These are phyloP conservation scores for Apiospora marii DNA, from an alignment of 2,329 filamentous ascomycete genomes.

Conservation along the genomic window DNA sequence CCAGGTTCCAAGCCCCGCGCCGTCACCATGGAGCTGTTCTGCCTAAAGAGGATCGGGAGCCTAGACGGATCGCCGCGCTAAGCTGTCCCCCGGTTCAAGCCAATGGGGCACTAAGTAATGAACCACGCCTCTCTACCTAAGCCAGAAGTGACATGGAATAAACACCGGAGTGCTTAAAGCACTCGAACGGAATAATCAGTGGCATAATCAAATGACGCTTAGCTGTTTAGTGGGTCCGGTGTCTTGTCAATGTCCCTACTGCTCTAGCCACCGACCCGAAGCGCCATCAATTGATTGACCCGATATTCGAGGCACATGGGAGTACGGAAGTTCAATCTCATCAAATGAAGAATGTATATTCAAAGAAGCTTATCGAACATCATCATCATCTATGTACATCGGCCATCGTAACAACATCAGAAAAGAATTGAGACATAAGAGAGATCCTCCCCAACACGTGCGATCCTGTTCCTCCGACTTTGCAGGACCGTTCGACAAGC, in stretches of 20 bases:
- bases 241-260: too few species aligned
- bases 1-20: neutral
- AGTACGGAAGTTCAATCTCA: too few species aligned
- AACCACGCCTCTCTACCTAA: neutral
- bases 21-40: neutral
- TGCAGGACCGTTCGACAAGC: neutral
- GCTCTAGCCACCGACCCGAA: neutral
- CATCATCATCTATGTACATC: neutral
- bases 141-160: too few species aligned
- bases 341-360: neutral
- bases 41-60: constrained; percentile 3
- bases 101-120: neutral
- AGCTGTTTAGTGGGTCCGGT: too few species aligned
- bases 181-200: too few species aligned
- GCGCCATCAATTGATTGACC: neutral
- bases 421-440: neutral
- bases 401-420: neutral
- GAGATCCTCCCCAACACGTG: neutral
- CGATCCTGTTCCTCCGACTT: neutral
- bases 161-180: too few species aligned
- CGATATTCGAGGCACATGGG: too few species aligned
- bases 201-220: too few species aligned
- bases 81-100: neutral
- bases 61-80: neutral
- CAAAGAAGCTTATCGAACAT: neutral